These are phyloP conservation scores for Fragaria vesca DNA, from an alignment of 306 rosid species.

Conservation along the genomic window DNA sequence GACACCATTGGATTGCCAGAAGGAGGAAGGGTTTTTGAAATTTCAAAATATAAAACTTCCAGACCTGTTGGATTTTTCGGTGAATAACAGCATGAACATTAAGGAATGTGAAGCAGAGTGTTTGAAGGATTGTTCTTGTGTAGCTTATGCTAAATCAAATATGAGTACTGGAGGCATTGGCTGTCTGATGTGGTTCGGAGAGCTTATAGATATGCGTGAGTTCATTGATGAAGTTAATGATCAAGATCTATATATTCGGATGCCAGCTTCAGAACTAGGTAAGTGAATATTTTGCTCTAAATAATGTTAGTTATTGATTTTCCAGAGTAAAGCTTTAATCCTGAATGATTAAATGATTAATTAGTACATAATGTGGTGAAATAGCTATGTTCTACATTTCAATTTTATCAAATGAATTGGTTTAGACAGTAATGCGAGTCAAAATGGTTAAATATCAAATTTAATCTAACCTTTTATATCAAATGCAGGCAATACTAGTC, in stretches of 20 bases:
- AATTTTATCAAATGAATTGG: not conserved
- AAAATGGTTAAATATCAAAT: not conserved
- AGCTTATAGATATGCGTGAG: slow-evolving; percentile 36
- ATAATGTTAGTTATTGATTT: not conserved
- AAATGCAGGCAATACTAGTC: not conserved
- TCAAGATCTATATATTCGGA: slow-evolving; percentile 33
- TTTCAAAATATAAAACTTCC: slow-evolving; percentile 31
- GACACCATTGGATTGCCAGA: slow-evolving; percentile 25
- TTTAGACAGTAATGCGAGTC: not conserved
- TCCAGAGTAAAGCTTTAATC: not conserved
- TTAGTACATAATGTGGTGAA: not conserved
- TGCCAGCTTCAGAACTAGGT: slow-evolving; percentile 36
- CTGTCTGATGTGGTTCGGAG: slow-evolving; percentile 40
- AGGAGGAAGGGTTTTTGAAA: slow-evolving; percentile 31
- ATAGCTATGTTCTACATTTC: not conserved
- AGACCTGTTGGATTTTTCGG: slow-evolving; percentile 30
- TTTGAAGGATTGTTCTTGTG: slow-evolving; percentile 37
- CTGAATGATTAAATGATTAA: not conserved
- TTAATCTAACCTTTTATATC: not conserved
- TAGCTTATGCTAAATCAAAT: slow-evolving; percentile 38
- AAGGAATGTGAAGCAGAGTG: slow-evolving; percentile 33
- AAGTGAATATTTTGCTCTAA: not conserved
- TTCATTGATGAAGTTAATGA: not conserved
- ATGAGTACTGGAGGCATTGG: slow-evolving; percentile 26
- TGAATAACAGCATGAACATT: slow-evolving; percentile 19